Evolutionary conservation across 106 monocot genomes (phyloP), one percentile per base, ranked within the genome.

Genomic region (Dioscorea zingiberensis): DNA sequence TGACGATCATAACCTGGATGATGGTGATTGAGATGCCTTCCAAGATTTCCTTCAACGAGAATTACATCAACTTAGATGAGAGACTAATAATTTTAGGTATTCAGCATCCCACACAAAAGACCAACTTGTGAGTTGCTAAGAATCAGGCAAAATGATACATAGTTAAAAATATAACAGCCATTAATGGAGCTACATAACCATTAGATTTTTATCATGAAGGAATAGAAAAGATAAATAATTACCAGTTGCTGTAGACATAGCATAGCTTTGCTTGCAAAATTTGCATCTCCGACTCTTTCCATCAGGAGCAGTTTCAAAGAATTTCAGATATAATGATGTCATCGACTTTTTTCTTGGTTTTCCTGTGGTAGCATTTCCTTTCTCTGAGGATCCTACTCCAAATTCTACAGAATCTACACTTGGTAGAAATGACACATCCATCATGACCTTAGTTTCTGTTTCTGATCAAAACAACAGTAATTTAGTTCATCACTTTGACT

Each of bases 241-340:
- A 94, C 94, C 90, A 28, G 94, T 90, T 47, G 90, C 91, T 29
- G 94, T 94, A 60, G 87, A 74, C 55, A 87, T 91, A 55, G 90
- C 90, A 80, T 91, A 94, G 58, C 84, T 90, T 64, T 94, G 90
- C 55, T 80, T 94, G 90, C 94, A 94, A 74, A 94, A 80, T 78
- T 80, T 94, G 77, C 94, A 94, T 47, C 71, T 70, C 57, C 90
- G 81, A 25, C 78, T 87, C 73, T 94, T 94, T 54, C 90, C 90
- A 78, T 94, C 87, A 48, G 87, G 61, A 48, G 87, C 78, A 7
- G 84, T 85, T 73, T 94, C 90, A 62, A 94, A 94, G 75, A 77
- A 94, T 57, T 90, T 87, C 21, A 94, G 94, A 62, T 84, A 94
- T 12, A 84, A 58, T 17, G 94, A 94, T 25, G 89, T 89, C 94